These are phyloP conservation scores for Leccinum disarticulatum DNA, from an alignment of 768 basidiomycete genomes.

Conservation along the genomic window DNA sequence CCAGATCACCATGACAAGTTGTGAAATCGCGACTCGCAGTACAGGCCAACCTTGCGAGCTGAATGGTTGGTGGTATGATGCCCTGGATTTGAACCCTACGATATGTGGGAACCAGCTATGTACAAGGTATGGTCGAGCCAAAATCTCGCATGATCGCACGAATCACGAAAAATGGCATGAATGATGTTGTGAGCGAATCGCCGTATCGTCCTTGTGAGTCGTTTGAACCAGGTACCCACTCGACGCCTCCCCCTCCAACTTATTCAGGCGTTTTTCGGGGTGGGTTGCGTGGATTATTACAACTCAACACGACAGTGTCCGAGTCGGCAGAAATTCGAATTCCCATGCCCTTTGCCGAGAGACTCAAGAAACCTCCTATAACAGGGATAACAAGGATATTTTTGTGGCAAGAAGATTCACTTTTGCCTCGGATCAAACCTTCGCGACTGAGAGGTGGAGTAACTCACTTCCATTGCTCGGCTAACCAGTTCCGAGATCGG, in stretches of 20 bases:
- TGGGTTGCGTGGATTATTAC: constrained; percentile 39
- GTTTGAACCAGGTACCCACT: constrained; percentile 57
- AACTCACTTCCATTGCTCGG: neutral
- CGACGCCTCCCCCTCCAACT: constrained; percentile 49
- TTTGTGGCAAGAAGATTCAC: no score
- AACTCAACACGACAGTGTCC: constrained; percentile 38
- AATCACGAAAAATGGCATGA: constrained; percentile 60
- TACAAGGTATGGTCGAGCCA: neutral
- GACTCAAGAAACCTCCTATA: no score
- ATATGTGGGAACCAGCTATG: constrained; percentile 64
- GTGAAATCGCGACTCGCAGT: constrained; percentile 50
- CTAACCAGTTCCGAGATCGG: constrained; percentile 39
- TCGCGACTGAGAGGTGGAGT: no score
- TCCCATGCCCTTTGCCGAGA: constrained; percentile 38
- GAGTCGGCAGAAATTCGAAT: constrained; percentile 37
- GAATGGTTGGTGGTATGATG: constrained; percentile 43
- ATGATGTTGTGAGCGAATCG: constrained; percentile 40
- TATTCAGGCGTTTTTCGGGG: constrained; percentile 38
- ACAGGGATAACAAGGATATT: no score
- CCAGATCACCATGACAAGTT: constrained; percentile 21
- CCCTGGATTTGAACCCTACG: constrained; percentile 63
- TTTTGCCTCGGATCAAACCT: no score
- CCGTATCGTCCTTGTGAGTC: constrained; percentile 43
- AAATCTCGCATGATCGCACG: constrained; percentile 18
- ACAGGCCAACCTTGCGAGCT: constrained; percentile 55